Evolutionary conservation across 768 basidiomycete species (phyloP).

Genomic region (Boletus reticuloceps): DNA sequence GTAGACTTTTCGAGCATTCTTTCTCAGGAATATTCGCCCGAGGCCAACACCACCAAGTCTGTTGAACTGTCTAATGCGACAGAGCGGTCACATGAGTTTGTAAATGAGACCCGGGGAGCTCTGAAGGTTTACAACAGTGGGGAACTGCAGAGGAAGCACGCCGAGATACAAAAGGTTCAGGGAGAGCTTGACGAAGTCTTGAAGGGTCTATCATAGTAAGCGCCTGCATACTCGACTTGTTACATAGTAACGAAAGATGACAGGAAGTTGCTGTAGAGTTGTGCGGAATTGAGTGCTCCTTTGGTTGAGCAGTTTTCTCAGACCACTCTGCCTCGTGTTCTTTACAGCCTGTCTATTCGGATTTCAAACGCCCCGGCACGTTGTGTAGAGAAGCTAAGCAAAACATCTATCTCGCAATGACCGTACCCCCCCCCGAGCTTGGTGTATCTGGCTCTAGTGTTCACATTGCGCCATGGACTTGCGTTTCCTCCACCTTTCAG

Average conservation of each 20-base stretch:
- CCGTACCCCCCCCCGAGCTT: not conserved
- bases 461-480: not conserved
- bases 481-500: not conserved
- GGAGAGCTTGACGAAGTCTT: slow-evolving; percentile 52
- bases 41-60: slow-evolving; percentile 3
- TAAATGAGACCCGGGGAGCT: slow-evolving; percentile 52
- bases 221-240: not conserved
- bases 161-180: slow-evolving; percentile 54
- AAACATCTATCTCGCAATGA: not conserved
- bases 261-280: not conserved
- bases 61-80: slow-evolving; percentile 17
- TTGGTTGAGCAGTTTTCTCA: not conserved
- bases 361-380: not conserved
- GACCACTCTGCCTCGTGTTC: not conserved
- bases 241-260: not conserved
- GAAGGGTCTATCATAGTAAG: slow-evolving; percentile 32
- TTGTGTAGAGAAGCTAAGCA: not conserved
- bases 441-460: not conserved
- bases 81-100: slow-evolving; percentile 58
- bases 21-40: slow-evolving; percentile 1
- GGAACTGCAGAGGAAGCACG: slow-evolving; percentile 52
- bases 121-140: slow-evolving; percentile 43
- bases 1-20: slow-evolving; percentile 38
- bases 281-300: not conserved
- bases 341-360: not conserved